These are phyloP conservation scores for Ceratobasidium sp. DNA, from an alignment of 1,284 basidiomycete species.

Conservation along the genomic window DNA sequence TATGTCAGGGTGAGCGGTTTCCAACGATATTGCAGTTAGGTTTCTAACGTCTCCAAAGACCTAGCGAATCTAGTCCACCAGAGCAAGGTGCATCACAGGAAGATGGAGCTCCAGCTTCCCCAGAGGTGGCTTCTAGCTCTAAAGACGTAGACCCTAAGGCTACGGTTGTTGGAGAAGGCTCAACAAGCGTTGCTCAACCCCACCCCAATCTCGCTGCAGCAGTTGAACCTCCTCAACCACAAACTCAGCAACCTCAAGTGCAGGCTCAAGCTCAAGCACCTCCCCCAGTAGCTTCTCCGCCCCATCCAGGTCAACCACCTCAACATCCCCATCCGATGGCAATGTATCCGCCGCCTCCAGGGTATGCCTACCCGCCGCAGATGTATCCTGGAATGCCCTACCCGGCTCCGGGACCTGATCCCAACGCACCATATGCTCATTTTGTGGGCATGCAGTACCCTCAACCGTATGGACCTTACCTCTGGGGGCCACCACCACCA, in stretches of 20 bases:
- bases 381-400: conserved; percentile 37
- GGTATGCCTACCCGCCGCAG: conserved; percentile 34
- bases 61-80: conserved; percentile 9
- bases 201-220: background rate
- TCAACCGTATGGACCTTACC: conserved; percentile 37
- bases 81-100: conserved; percentile 20
- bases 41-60: background rate
- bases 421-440: conserved; percentile 32
- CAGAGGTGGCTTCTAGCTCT: background rate
- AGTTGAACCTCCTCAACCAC: conserved; percentile 11
- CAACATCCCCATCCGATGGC: conserved; percentile 37
- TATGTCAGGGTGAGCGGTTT: conserved; percentile 15
- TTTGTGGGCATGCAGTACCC: conserved; percentile 40
- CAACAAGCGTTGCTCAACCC: background rate
- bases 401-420: conserved; percentile 21
- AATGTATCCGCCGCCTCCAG: conserved; percentile 35
- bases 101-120: background rate
- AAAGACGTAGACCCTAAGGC: conserved; percentile 5
- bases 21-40: background rate
- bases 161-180: background rate
- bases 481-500: conserved; percentile 36
- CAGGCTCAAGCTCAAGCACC: conserved; percentile 24
- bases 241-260: background rate
- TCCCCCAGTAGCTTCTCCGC: conserved; percentile 16
- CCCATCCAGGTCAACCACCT: conserved; percentile 8